Evolutionary conservation across 768 basidiomycete genomes (phyloP), one percentile per base, ranked within the genome.

Genomic region (Boletus sp.): DNA sequence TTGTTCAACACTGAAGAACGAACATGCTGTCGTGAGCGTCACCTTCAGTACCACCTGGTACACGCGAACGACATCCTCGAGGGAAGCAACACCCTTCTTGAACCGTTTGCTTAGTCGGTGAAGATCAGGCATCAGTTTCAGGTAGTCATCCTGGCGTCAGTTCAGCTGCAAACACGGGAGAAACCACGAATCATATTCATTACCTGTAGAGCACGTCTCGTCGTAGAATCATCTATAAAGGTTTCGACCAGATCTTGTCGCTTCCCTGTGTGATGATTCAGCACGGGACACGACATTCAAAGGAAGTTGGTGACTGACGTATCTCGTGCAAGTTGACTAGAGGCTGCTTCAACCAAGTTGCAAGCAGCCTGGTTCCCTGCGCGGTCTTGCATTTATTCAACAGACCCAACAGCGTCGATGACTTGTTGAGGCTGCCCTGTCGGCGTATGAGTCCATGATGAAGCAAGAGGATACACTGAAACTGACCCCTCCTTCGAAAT

Each of bases 341-440:
- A 6, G 97, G 97, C 69, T 98, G 97, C 68, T 97, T 98, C 41
- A 99, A 76, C 96, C 96, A 98, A 47, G 86, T 87, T 0, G 87
- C 90, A 4, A 99, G 78, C 40, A 97, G 71, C 54, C 97, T 77
- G 14, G 90, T 86, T 0, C 97, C 97, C 68, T 99, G 97, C 0
- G 92, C 85, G 0, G 97, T 98, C 75, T 97, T 97, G 77, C 96
- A 97, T 64, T 90, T 91, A 71, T 98, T 97, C 55, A 99, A 74
- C 8, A 97, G 76, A 1, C 94, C 94, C 52, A 94, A 85, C 6
- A 99, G 71, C 4, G 92, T 95, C 32, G 90, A 91, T 60, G 90
- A 94, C 67, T 91, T 89, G 52, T 84, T 86, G 2, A 83, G 76
- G 7, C 80, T 81, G 41, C 80, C 82, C 83, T 86, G 55, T 30